phyloP scores from a whole-genome alignment of 208 protist genomes.

The Crithidia expoeki region DNA sequence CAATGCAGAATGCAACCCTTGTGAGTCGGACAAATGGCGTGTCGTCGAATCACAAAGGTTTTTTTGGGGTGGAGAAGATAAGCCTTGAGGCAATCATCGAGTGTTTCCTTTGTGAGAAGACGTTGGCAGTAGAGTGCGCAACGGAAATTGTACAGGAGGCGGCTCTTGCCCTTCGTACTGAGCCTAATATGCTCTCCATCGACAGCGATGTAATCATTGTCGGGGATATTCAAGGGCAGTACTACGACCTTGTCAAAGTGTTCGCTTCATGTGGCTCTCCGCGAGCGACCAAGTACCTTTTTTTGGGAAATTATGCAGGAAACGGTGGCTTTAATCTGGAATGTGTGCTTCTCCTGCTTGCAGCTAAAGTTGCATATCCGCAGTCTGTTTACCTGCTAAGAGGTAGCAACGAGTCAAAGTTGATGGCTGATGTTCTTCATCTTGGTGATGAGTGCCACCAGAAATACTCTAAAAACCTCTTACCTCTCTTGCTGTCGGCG shows the following conservation, averaged over 20 bases:
- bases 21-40: not conserved
- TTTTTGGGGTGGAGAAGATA: not conserved
- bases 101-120: conserved; percentile 69
- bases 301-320: conserved; percentile 99
- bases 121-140: conserved; percentile 54
- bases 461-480: conserved; percentile 89
- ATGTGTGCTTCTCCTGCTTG: conserved; percentile 96
- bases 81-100: conserved; percentile 52
- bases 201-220: conserved; percentile 84
- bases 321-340: conserved; percentile 97
- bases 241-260: conserved; percentile 91
- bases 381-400: conserved; percentile 92
- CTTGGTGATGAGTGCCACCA: conserved; percentile 94
- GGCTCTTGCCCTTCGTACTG: conserved; percentile 52
- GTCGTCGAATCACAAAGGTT: not conserved
- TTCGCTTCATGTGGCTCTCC: conserved; percentile 67
- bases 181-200: conserved; percentile 66
- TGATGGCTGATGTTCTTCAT: conserved; percentile 90
- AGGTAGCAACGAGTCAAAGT: conserved; percentile 91
- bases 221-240: conserved; percentile 95
- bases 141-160: conserved; percentile 55
- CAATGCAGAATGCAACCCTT: too few relatives aligned
- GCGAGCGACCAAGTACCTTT: conserved; percentile 95
- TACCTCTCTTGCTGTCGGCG: conserved; percentile 42
- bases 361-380: conserved; percentile 94